Base-by-base conservation (phyloP, 2,329 filamentous ascomycete genomes). In the Epichloe elymi region DNA sequence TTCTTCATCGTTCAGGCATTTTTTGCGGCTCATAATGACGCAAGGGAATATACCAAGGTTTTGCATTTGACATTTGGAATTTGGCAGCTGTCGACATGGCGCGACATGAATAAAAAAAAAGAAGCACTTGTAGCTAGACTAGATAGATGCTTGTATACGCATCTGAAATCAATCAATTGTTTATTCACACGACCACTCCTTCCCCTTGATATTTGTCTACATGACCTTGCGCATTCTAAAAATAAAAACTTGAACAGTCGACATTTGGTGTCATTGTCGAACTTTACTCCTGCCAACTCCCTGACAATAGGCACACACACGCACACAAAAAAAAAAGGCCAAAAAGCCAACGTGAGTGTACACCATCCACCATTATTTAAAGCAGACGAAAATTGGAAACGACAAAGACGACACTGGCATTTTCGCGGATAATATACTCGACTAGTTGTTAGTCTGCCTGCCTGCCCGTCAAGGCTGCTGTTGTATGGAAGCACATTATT, bases 71-170 rank as follows among this genome's bases (percentile, higher is more conserved):
- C 48, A 33, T 51, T 43, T 33, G 40, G 44, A 37, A 48, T 38
- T 39, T 26, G 26, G 15, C n/a, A 33, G 5, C 39, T 17, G 46
- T 43, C 36, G 39, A 33, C 38, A 38, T 37, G 20, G 41, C 15
- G 37, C 19, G 40, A 39, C 35, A 46, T 37, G 20, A 26, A 35
- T 45, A 45, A 53, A n/a, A 20, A 37, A 11, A 20, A 48, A 45
- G n/a, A 39, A 11, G 12, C 23, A n/a, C 30, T 38, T 43, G 30
- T 53, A 51, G 49, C 41, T 53, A 51, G 35, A 44, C 42, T 26
- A 33, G 33, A 38, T 8, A n/a, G 15, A 46, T 41, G 49, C 46
- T 45, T 45, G 23, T 49, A 37, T 39, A 39, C 12, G 39, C 44
- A 48, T 45, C 35, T 26, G 39, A 46, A 45, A 37, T 35, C 20